Evolutionary conservation across 768 basidiomycete genomes (phyloP), one percentile per base, ranked within the genome.

Genomic region (Pisolithus albus): DNA sequence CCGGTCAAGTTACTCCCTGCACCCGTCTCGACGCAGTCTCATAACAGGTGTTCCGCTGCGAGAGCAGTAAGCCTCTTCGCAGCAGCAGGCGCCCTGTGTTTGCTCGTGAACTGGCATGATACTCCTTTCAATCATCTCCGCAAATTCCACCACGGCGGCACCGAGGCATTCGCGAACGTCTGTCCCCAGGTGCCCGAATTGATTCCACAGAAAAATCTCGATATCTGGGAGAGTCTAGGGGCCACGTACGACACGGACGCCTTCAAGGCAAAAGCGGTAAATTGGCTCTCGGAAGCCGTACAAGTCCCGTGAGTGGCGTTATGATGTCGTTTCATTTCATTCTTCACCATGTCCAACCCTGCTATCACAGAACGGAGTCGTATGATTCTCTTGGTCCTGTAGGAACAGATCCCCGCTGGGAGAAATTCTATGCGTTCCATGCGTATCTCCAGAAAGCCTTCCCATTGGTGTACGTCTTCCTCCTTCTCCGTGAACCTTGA

Each of bases 371-470:
- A 77, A 26, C 26, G 10, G 43, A 44, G 55, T 74, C 73, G 1
- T 79, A 68, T 59, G 79, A 81, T 53, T 59, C 67, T 46, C 77
- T 78, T 75, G 68, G 59, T 0, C 71, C 71, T 0, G 66, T 79
- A 5, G 79, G 75, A 13, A 64, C 66, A 15, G 80, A 82, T 57
- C 66, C 72, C 6, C 74, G 76, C 18, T 84, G 82, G 82, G 70
- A 78, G 30, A 73, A 69, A 19, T 83, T 84, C 46, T 64, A 54
- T 0, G 63, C 66, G 7, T 77, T 84, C 62, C 82, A 84, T 50
- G 70, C 73, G 11, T 83, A 84, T 58, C 73, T 88, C 9, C 55
- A 56, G 30, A 57, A 62, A 26, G 66, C 85, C 34, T 92, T 87
- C 58, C 80, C 84, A 10, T 70, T 83, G 64, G 79, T 76, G 75